Conservation (phyloP, 345 rosid genomes). For the Trapa incisa region DNA sequence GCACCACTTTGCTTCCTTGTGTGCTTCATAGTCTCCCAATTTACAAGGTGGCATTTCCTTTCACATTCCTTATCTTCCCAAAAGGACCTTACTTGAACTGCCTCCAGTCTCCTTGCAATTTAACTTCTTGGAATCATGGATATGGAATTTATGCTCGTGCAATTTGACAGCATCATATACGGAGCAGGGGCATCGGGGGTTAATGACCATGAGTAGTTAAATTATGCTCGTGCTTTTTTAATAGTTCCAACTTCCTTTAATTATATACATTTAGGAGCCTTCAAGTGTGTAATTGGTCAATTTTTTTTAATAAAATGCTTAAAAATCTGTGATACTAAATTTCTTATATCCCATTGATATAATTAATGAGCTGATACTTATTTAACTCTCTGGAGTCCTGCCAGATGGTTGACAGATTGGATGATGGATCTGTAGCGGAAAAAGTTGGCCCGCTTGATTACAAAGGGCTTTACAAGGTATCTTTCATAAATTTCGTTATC, state of each 20-base stretch:
- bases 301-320: too few relatives aligned
- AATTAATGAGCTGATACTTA: not conserved
- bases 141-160: too few relatives aligned
- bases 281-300: too few relatives aligned
- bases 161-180: too few relatives aligned
- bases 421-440: constrained; percentile 65
- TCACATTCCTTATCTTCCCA: not conserved
- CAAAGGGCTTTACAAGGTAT: constrained; percentile 79
- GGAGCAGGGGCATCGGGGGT: too few relatives aligned
- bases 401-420: constrained; percentile 91
- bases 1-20: not conserved
- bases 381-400: constrained; percentile 8
- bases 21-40: not conserved
- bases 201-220: too few relatives aligned
- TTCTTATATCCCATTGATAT: not conserved
- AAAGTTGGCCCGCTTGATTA: constrained; percentile 74
- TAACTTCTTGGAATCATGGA: too few relatives aligned
- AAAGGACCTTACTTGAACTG: not conserved
- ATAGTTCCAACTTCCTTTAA: too few relatives aligned
- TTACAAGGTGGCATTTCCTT: not conserved
- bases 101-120: not conserved
- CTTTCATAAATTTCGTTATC: constrained; percentile 2
- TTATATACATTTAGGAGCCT: too few relatives aligned
- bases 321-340: not conserved
- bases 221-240: too few relatives aligned